Evolutionary conservation across 2,329 filamentous ascomycete species (phyloP).

Genomic region (Rhinocladiella mackenziei): DNA sequence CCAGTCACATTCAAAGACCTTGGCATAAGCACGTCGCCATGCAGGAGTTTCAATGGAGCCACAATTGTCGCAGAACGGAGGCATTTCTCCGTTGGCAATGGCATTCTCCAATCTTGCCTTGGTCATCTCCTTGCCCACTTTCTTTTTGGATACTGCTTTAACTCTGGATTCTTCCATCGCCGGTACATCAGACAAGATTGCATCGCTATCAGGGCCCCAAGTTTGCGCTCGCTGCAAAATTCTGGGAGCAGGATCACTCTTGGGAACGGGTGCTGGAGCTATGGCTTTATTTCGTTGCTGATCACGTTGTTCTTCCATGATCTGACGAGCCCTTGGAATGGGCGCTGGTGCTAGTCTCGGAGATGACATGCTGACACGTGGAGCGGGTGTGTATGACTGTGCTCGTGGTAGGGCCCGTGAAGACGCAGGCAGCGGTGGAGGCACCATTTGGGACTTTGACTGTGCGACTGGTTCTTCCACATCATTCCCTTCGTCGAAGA

Average conservation of each 20-base stretch:
- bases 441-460: conserved; percentile 17
- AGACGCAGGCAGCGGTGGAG: conserved; percentile 19
- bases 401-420: conserved; percentile 19
- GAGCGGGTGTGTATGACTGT: conserved; percentile 21
- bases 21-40: conserved; percentile 90
- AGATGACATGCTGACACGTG: conserved; percentile 22
- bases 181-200: conserved; percentile 40
- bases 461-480: conserved; percentile 7
- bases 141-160: conserved; percentile 58
- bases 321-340: conserved; percentile 26
- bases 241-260: conserved; percentile 51
- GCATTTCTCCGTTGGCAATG: conserved; percentile 76
- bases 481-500: conserved; percentile 26
- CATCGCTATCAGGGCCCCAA: conserved; percentile 44
- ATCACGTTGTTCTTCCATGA: conserved; percentile 27
- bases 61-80: conserved; percentile 86
- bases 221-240: conserved; percentile 42
- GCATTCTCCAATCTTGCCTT: conserved; percentile 53
- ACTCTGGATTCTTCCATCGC: conserved; percentile 37
- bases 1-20: conserved; percentile 66
- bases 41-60: conserved; percentile 94
- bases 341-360: conserved; percentile 28
- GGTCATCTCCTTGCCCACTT: conserved; percentile 61
- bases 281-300: conserved; percentile 26
- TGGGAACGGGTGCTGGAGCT: conserved; percentile 38